These are phyloP conservation scores for Cutaneotrichosporon sp. DNA, from an alignment of 1,284 basidiomycete genomes.

Conservation along the genomic window DNA sequence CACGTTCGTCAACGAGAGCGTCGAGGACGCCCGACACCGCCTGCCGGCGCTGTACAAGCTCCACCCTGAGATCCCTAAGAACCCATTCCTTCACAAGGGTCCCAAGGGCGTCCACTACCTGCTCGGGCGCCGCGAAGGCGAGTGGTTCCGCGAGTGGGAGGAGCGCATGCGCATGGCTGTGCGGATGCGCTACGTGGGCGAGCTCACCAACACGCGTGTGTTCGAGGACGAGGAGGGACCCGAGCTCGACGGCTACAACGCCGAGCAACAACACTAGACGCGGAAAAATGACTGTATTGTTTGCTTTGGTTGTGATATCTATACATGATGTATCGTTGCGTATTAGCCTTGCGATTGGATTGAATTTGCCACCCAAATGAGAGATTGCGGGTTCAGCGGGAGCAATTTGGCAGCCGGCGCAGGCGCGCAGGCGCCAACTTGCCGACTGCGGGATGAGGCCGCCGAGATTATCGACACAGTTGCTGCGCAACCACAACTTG, in stretches of 20 bases:
- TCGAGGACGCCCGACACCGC: conserved; percentile 28
- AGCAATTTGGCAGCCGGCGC: not conserved
- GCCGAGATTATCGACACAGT: too few relatives aligned
- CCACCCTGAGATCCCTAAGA: conserved; percentile 33
- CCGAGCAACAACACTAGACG: not conserved
- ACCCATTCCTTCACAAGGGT: conserved; percentile 27
- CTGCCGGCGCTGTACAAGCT: conserved; percentile 34
- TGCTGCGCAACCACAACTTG: too few relatives aligned
- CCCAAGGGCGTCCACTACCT: conserved; percentile 46
- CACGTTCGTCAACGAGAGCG: conserved; percentile 32
- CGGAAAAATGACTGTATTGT: not conserved
- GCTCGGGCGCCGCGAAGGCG: conserved; percentile 60
- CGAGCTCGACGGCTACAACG: conserved; percentile 20
- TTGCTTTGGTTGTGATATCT: not conserved
- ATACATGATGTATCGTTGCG: not conserved
- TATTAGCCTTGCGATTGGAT: not conserved
- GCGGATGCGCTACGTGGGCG: conserved; percentile 36
- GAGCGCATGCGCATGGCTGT: conserved; percentile 58
- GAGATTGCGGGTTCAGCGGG: not conserved
- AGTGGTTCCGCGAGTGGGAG: conserved; percentile 70
- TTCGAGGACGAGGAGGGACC: conserved; percentile 10
- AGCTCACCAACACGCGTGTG: conserved; percentile 20
- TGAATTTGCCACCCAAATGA: conserved; percentile 5
- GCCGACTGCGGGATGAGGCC: too few relatives aligned
- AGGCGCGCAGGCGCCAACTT: too few relatives aligned